Base-by-base conservation (phyloP, 1,284 basidiomycete genomes). In the Fomitiporia mediterranea region DNA sequence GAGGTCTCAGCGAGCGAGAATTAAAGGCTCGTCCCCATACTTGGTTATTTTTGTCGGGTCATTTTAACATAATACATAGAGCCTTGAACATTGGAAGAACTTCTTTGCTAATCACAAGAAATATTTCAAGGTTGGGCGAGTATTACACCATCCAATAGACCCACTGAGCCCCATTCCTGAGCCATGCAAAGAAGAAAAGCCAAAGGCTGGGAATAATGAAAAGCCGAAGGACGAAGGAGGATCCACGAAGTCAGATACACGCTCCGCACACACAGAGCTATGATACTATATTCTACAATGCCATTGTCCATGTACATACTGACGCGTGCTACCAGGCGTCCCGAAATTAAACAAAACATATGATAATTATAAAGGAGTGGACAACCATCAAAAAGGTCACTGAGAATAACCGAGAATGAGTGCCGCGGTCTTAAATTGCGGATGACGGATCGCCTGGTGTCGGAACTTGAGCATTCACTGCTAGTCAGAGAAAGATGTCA, bases 41-140 rank as follows among this genome's bases (percentile, higher is more conserved):
- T 19, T 49, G 43, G 59, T 56, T 44, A 60, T 27, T 34, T 60
- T 49, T 40, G 58, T 27, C 53, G 53, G 57, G 55, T 52, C 37
- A 49, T 39, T 23, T 62, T 57, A 27, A 61, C 37, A 13, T 15
- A 32, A 59, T 21, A 62, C 15, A 30, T n/a, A 95, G 90, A 74
- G 88, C 53, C 73, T 97, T 19, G 68, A 81, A 43, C 83, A 92
- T 64, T 98, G 94, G 94, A 93, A 92, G 71, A 76, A 81, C 35
- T 98, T 95, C 75, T 98, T 94, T 66, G 70, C 75, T 1, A 82
- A 90, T 19, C 88, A 91, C 70, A 83, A 86, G 64, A 81, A 83
- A 61, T 94, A 95, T 69, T 65, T 64, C 56, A 86, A 85, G 64
- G 81, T 94, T 46, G 94, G 94, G 15, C 82, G 72, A 59, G 87